Evolutionary conservation across 2,329 filamentous ascomycete species (phyloP).

Genomic region (Gaeumannomyces tritici): DNA sequence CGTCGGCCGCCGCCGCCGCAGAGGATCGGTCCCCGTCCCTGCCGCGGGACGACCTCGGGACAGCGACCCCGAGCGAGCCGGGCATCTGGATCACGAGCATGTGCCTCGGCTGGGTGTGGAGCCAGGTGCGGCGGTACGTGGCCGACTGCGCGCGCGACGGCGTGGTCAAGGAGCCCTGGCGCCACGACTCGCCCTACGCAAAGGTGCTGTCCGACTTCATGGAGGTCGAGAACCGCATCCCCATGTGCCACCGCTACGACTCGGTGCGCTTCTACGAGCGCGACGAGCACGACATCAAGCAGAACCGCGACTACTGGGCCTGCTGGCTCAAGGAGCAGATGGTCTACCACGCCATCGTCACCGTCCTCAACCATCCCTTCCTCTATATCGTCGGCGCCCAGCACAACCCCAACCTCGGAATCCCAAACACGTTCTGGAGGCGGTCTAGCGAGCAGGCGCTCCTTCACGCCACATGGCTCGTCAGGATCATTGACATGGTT

Average conservation of each 20-base stretch:
- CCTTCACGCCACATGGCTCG: conserved; percentile 43
- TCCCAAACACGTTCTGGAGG: conserved; percentile 45
- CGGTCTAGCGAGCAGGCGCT: conserved; percentile 40
- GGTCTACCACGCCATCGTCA: conserved; percentile 40
- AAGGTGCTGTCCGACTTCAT: conserved; percentile 40
- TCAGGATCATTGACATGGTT: conserved; percentile 44
- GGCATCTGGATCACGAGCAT: conserved; percentile 41
- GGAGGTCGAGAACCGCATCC: conserved; percentile 19
- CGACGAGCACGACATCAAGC: conserved; percentile 31
- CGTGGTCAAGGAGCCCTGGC: conserved; percentile 38
- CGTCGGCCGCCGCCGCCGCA: not conserved
- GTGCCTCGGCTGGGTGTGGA: conserved; percentile 42
- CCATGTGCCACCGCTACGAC: conserved; percentile 42
- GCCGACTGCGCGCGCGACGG: conserved; percentile 33
- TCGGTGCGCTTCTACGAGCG: conserved; percentile 42
- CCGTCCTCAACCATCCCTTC: conserved; percentile 42
- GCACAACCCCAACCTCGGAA: conserved; percentile 39
- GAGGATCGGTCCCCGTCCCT: conserved; percentile 24
- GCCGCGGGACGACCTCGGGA: conserved; percentile 33
- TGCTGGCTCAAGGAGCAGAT: conserved; percentile 44
- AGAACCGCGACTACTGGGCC: conserved; percentile 37
- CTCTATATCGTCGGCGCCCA: conserved; percentile 42
- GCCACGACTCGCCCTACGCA: conserved; percentile 40
- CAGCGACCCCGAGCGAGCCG: conserved; percentile 25
- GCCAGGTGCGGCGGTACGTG: conserved; percentile 33